Percentiles rank a stretch among this genome's conserved stretches.
phyloP scores from a whole-genome alignment of 208 protist species.

The Porcisia hertigi region DNA sequence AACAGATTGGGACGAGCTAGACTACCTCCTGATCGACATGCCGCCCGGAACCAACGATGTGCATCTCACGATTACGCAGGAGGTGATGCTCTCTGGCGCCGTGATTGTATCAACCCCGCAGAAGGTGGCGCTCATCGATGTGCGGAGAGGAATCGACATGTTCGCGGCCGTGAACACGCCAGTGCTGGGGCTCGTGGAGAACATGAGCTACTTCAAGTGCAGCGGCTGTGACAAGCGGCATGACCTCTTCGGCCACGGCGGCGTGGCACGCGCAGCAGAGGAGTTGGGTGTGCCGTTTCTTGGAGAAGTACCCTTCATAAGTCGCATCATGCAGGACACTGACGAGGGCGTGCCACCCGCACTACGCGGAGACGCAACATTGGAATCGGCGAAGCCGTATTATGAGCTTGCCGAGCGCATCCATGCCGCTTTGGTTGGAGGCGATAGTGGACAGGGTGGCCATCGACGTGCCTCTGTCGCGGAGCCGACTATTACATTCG shows the following conservation, averaged over 20 bases:
- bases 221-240: slow-evolving; percentile 82
- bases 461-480: not conserved
- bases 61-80: slow-evolving; percentile 91
- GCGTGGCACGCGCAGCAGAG: slow-evolving; percentile 81
- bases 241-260: slow-evolving; percentile 94
- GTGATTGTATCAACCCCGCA: slow-evolving; percentile 97
- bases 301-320: slow-evolving; percentile 92
- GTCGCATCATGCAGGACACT: slow-evolving; percentile 88
- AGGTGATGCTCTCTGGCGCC: slow-evolving; percentile 89
- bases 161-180: slow-evolving; percentile 96
- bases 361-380: slow-evolving; percentile 67
- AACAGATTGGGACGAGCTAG: slow-evolving; percentile 92
- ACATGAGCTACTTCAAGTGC: slow-evolving; percentile 98
- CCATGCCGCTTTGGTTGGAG: slow-evolving; percentile 25
- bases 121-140: slow-evolving; percentile 94
- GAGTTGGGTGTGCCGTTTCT: slow-evolving; percentile 92
- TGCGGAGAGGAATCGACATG: slow-evolving; percentile 93
- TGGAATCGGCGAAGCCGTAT: slow-evolving; percentile 80
- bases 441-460: not conserved
- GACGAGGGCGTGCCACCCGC: slow-evolving; percentile 93
- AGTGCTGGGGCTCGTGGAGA: slow-evolving; percentile 96
- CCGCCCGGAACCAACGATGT: slow-evolving; percentile 93
- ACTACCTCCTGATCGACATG: slow-evolving; percentile 93
- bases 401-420: slow-evolving; percentile 75
- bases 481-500: slow-evolving; percentile 55